A percentile compares a stretch with the other conserved stretches of the same genome.
These are phyloP conservation scores for Amanita fuliginea DNA, from an alignment of 768 basidiomycete genomes.

Conservation along the genomic window DNA sequence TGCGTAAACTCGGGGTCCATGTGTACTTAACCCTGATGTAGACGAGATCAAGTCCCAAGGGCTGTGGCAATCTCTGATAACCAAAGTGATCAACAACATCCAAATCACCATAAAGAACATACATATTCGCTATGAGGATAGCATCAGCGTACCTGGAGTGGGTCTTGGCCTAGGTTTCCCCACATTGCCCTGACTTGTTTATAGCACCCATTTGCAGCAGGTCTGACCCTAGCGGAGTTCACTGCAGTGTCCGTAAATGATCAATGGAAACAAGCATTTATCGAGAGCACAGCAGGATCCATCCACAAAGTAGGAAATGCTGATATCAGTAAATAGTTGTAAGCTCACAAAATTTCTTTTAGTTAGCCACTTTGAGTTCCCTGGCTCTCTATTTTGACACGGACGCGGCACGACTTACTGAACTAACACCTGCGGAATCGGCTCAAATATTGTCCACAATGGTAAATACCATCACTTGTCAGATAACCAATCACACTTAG, in stretches of 20 bases:
- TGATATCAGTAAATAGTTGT: not conserved
- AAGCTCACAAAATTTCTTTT: conserved; percentile 6
- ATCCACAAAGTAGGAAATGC: conserved; percentile 68
- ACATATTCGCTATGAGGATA: conserved; percentile 94
- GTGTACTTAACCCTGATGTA: conserved; percentile 9
- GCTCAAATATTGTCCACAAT: conserved; percentile 65
- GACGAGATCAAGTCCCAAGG: conserved; percentile 74
- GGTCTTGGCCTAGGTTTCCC: conserved; percentile 16
- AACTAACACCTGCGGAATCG: conserved; percentile 50
- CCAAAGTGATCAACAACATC: conserved; percentile 90
- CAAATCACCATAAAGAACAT: conserved; percentile 95
- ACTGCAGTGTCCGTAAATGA: conserved; percentile 83
- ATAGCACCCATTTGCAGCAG: conserved; percentile 91
- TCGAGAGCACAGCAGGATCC: conserved; percentile 76
- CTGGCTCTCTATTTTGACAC: conserved; percentile 94
- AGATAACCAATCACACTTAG: not conserved
- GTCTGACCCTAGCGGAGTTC: conserved; percentile 80
- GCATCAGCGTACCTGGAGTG: conserved; percentile 85
- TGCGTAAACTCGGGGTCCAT: not conserved
- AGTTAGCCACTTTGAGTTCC: conserved; percentile 82
- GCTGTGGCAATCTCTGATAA: conserved; percentile 68
- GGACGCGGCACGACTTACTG: conserved; percentile 72
- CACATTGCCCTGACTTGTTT: not conserved
- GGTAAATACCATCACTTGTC: conserved; percentile 27
- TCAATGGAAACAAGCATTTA: conserved; percentile 84